phyloP scores from a whole-genome alignment of 2,329 filamentous ascomycete genomes.

The Diplodia corticola region DNA sequence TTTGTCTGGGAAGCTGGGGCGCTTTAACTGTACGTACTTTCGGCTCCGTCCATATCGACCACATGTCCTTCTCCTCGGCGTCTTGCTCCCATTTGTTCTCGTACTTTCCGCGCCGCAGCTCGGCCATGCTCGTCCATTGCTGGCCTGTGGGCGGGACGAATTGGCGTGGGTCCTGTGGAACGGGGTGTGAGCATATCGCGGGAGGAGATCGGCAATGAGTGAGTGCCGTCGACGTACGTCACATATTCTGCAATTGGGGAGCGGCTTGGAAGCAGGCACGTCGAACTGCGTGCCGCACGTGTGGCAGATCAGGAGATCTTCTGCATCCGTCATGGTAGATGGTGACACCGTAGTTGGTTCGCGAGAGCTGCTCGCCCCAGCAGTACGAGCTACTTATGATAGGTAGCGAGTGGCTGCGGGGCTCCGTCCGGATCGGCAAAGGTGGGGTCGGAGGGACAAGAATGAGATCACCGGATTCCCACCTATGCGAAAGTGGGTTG shows the following conservation, averaged over 20 bases:
- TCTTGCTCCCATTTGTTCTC: conserved; percentile 57
- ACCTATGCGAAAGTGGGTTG: conserved; percentile 3
- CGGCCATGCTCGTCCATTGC: conserved; percentile 62
- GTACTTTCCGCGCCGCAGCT: conserved; percentile 45
- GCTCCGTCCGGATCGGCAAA: conserved; percentile 2
- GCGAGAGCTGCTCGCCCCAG: neutral
- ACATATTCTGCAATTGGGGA: conserved; percentile 67
- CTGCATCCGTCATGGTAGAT: conserved; percentile 13
- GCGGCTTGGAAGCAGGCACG: conserved; percentile 47
- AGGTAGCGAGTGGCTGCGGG: conserved; percentile 1
- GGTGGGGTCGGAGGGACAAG: conserved; percentile 8
- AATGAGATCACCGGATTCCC: neutral
- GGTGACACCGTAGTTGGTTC: neutral
- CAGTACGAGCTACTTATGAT: neutral
- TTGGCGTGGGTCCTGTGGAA: conserved; percentile 60
- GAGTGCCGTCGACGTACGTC: conserved; percentile 54
- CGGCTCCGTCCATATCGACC: conserved; percentile 48
- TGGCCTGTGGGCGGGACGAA: conserved; percentile 66
- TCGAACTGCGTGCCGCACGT: conserved; percentile 72
- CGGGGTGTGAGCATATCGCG: neutral
- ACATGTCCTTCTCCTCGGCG: conserved; percentile 46
- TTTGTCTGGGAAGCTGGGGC: no score
- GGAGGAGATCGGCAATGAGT: neutral
- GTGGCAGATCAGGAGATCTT: conserved; percentile 59
- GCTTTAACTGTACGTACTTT: conserved; percentile 38